Evolutionary conservation across 257 asterid genomes (phyloP).

Genomic region (Eustoma russellianum): DNA sequence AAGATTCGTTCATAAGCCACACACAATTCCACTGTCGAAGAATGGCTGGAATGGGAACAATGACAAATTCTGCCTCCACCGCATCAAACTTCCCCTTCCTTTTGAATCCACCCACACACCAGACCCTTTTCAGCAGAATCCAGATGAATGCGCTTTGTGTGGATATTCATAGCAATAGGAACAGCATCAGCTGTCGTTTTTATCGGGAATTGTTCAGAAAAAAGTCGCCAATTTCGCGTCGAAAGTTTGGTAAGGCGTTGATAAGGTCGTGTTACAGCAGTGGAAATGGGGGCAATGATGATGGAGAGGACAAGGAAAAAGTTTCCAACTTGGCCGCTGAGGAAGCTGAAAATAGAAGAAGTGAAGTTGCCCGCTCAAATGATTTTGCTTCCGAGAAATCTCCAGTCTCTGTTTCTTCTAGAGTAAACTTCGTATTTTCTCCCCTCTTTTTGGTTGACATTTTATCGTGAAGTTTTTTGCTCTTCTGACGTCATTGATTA

Average conservation of each 20-base stretch:
- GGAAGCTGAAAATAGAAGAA: slow-evolving; percentile 27
- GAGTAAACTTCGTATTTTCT: slow-evolving; percentile 25
- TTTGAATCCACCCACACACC: slow-evolving; percentile 25
- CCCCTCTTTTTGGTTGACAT: too few species aligned
- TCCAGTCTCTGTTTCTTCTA: slow-evolving; percentile 37
- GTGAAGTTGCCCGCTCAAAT: not conserved
- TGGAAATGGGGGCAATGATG: slow-evolving; percentile 25
- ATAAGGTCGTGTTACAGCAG: slow-evolving; percentile 33
- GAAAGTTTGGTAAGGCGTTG: slow-evolving; percentile 26
- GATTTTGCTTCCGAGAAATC: slow-evolving; percentile 32
- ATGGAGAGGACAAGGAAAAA: slow-evolving; percentile 46
- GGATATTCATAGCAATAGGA: not conserved
- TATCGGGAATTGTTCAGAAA: slow-evolving; percentile 8
- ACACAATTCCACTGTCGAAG: too few species aligned
- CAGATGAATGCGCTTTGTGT: slow-evolving; percentile 9
- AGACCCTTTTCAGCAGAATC: slow-evolving; percentile 13
- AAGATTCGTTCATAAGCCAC: too few species aligned
- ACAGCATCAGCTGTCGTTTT: slow-evolving; percentile 2
- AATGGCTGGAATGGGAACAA: slow-evolving; percentile 34
- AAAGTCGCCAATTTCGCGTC: slow-evolving; percentile 18
- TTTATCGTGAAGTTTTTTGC: too few species aligned
- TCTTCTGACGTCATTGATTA: too few species aligned
- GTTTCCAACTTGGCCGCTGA: slow-evolving; percentile 43
- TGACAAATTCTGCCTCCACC: slow-evolving; percentile 38
- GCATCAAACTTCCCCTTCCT: slow-evolving; percentile 12